Percentiles rank a stretch among this genome's conserved stretches.
phyloP scores from a whole-genome alignment of 768 basidiomycete species.

The Auriculariales sp. region DNA sequence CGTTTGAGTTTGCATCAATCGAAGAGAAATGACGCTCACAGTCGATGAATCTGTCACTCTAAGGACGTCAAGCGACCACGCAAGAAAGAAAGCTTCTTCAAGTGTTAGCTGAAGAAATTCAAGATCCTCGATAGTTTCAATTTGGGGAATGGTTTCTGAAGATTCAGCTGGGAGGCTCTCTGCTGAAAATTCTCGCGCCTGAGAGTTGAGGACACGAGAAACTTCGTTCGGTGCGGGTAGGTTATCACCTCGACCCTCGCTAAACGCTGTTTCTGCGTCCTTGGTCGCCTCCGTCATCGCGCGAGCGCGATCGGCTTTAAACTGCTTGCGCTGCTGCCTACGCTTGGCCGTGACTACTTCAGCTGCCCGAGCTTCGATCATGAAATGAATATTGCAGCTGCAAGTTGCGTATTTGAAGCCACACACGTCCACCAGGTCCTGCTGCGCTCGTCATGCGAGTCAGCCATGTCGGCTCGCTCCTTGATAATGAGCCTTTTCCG shows the following conservation, averaged over 20 bases:
- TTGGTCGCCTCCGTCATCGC: constrained; percentile 74
- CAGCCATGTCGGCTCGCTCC: constrained; percentile 93
- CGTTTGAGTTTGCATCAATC: neutral
- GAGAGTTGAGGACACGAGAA: neutral
- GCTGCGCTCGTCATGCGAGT: constrained; percentile 56
- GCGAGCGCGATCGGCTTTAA: constrained; percentile 82
- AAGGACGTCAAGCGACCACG: constrained; percentile 75
- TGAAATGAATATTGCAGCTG: neutral
- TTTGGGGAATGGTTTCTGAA: constrained; percentile 5
- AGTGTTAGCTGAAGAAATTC: constrained; percentile 88
- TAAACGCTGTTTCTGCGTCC: constrained; percentile 66
- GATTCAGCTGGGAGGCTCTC: constrained; percentile 38
- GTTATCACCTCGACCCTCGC: constrained; percentile 28
- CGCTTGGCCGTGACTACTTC: constrained; percentile 87
- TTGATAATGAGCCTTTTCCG: constrained; percentile 87
- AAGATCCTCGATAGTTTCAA: constrained; percentile 46
- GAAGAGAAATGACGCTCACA: constrained; percentile 26
- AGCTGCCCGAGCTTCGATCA: constrained; percentile 50
- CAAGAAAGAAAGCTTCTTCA: constrained; percentile 78
- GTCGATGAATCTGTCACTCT: constrained; percentile 49
- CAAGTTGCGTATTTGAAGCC: constrained; percentile 7
- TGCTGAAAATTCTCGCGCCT: constrained; percentile 35
- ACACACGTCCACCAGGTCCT: constrained; percentile 41
- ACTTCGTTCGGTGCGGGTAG: neutral
- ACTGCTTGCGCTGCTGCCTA: constrained; percentile 75